Conservation (phyloP, 148 eudicot genomes). For the Camellia sinensis region DNA sequence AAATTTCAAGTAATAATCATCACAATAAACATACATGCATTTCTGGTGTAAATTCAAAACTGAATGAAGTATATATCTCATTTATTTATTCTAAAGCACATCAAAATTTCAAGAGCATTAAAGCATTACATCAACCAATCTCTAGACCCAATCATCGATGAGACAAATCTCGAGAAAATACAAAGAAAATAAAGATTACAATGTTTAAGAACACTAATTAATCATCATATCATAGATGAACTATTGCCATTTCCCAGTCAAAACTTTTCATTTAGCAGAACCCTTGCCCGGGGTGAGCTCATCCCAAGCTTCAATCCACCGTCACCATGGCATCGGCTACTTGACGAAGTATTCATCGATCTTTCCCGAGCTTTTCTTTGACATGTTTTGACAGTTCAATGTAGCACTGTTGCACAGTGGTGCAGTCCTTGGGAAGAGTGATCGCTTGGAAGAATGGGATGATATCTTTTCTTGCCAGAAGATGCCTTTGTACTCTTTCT, state of each 20-base stretch:
- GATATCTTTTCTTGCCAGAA: slow-evolving; percentile 79
- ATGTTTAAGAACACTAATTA: no score
- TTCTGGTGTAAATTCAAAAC: no score
- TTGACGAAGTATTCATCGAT: slow-evolving; percentile 61
- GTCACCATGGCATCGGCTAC: slow-evolving; percentile 72
- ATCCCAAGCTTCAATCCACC: slow-evolving; percentile 71
- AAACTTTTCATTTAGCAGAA: slow-evolving; percentile 18
- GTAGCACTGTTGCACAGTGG: slow-evolving; percentile 66
- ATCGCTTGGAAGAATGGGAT: slow-evolving; percentile 66
- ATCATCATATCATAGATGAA: no score
- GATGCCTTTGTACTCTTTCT: slow-evolving; percentile 68
- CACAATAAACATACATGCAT: no score
- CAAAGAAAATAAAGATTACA: not conserved
- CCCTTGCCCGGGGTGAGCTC: slow-evolving; percentile 41
- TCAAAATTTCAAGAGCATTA: not conserved
- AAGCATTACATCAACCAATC: not conserved
- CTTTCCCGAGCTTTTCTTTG: slow-evolving; percentile 56
- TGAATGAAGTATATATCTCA: not conserved
- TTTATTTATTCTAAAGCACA: not conserved
- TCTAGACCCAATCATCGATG: not conserved
- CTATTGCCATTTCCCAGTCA: no score
- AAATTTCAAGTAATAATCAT: not conserved
- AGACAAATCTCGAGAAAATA: not conserved
- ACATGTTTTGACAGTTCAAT: slow-evolving; percentile 56
- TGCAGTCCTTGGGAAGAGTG: slow-evolving; percentile 50